phyloP scores from a whole-genome alignment of 495 filamentous ascomycete species.

The Darksidea phi region DNA sequence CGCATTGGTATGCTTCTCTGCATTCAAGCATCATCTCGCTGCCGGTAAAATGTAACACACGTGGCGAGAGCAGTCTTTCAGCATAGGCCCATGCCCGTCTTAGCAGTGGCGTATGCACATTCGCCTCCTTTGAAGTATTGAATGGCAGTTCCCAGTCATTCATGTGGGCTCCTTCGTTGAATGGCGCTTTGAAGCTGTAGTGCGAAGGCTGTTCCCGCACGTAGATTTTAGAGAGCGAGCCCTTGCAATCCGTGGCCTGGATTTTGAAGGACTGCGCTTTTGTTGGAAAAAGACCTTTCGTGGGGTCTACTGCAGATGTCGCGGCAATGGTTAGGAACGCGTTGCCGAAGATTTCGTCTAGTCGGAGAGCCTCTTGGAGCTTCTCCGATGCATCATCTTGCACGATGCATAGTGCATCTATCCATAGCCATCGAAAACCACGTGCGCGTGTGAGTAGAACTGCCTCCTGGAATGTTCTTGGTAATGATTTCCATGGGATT shows the following conservation, averaged over 20 bases:
- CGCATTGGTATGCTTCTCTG: slow-evolving; percentile 31
- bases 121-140: slow-evolving; percentile 27
- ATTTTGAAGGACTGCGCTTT: slow-evolving; percentile 32
- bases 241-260: slow-evolving; percentile 31
- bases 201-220: slow-evolving; percentile 34
- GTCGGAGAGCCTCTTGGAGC: slow-evolving; percentile 6
- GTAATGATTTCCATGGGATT: slow-evolving; percentile 31
- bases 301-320: slow-evolving; percentile 28
- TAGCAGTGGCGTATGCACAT: slow-evolving; percentile 27
- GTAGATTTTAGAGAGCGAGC: slow-evolving; percentile 31
- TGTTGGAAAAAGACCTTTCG: slow-evolving; percentile 20
- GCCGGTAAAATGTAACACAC: slow-evolving; percentile 35
- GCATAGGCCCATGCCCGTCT: slow-evolving; percentile 37
- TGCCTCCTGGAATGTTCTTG: slow-evolving; percentile 31
- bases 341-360: slow-evolving; percentile 26
- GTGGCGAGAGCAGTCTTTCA: slow-evolving; percentile 30
- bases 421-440: slow-evolving; percentile 32
- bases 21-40: slow-evolving; percentile 39
- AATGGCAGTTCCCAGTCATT: slow-evolving; percentile 34
- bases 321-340: slow-evolving; percentile 34
- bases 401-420: slow-evolving; percentile 31
- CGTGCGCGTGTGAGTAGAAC: slow-evolving; percentile 26
- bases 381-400: slow-evolving; percentile 27
- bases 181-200: slow-evolving; percentile 34
- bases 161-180: slow-evolving; percentile 31